Evolutionary conservation across 805 yeast genomes (phyloP), one percentile per base, ranked within the genome.

Genomic region (Metschnikowia similis): DNA sequence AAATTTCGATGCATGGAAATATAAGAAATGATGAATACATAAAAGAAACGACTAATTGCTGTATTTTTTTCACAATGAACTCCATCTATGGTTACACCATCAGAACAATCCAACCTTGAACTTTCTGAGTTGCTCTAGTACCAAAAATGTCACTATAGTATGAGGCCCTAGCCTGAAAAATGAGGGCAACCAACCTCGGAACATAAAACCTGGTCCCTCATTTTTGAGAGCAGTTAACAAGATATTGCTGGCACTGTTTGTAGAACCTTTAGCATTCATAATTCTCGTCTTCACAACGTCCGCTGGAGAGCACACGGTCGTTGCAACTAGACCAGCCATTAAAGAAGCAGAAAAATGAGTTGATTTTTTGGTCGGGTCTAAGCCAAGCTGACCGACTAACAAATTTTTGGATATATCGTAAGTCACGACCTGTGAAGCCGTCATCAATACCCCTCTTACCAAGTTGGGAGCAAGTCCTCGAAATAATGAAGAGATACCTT

Each of bases 301-400:
- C 8, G 91, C 96, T 1, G 96, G 96, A 1, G 96, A 87, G 65
- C 96, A 89, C 16, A 89, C 86, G 0, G 96, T 89, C 0, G 96
- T 89, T 6, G 96, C 96, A 5, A 89, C 89, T 34, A 89, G 70
- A 14, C 96, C 96, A 1, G 96, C 96, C 54, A 85, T 61, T 53
- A 89, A 71, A 4, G 92, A 84, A 0, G 96, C 88, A 32, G 83
- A 64, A 61, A 89, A 88, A 66, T 89, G 96, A 2, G 96, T 88
- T 0, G 82, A 59, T 55, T 82, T 80, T 47, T 83, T 77, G 16
- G 77, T 67, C 38, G 87, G 81, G 60, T 85, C 83, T 67, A 83
- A 66, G 4, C 70, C 64, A 2, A 81, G 48, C 5, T 62, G 57
- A 3, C 71, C 67, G 14, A 87, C 87, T 48, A 89, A 69, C 39